These are phyloP conservation scores for Leucocoprinus birnbaumii DNA, from an alignment of 768 basidiomycete species.

Conservation along the genomic window DNA sequence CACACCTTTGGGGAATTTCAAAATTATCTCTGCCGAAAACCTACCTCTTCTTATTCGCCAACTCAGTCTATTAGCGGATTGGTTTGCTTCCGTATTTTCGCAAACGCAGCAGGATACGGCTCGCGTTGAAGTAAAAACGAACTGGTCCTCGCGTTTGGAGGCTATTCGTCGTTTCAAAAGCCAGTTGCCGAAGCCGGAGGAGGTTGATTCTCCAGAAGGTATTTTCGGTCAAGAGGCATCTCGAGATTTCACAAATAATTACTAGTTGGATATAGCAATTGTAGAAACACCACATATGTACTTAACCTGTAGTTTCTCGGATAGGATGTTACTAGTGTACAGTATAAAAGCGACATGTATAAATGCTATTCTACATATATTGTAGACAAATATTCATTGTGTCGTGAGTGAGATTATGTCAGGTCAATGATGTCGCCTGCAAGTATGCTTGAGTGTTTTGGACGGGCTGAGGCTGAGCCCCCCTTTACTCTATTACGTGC, in stretches of 20 bases:
- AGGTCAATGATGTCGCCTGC: slow-evolving; percentile 4
- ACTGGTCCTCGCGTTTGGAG: slow-evolving; percentile 82
- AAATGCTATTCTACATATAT: not conserved
- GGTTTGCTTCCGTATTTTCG: slow-evolving; percentile 85
- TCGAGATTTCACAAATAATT: slow-evolving; percentile 57
- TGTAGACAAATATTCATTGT: not conserved
- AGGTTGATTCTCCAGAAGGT: slow-evolving; percentile 26
- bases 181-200: slow-evolving; percentile 29
- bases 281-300: not conserved
- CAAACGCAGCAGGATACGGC: slow-evolving; percentile 69
- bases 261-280: slow-evolving; percentile 25
- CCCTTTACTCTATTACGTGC: slow-evolving; percentile 2
- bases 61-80: slow-evolving; percentile 82
- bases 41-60: slow-evolving; percentile 88
- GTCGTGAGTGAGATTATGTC: no score
- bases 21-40: slow-evolving; percentile 86
- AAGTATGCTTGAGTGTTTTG: not conserved
- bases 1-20: slow-evolving; percentile 88
- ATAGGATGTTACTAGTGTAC: slow-evolving; percentile 1
- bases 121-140: slow-evolving; percentile 79
- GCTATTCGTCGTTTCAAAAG: slow-evolving; percentile 71
- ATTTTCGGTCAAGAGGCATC: slow-evolving; percentile 51
- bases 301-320: not conserved
- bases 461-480: not conserved
- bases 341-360: not conserved